Base-by-base conservation (phyloP, 148 eudicot species). In the Limonium bicolor region DNA sequence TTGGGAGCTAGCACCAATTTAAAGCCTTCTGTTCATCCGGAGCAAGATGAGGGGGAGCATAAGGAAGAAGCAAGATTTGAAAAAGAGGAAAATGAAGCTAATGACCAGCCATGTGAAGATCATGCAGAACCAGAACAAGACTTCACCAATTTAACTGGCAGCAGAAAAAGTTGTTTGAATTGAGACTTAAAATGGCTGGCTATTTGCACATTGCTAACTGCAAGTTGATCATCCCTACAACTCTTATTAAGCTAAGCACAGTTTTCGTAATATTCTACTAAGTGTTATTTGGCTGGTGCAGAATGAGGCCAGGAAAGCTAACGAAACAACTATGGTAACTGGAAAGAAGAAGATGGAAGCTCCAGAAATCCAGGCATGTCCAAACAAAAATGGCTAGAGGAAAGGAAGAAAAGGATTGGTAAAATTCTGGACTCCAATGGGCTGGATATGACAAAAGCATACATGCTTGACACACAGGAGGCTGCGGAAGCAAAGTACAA, bases 401-500 rank as follows among this genome's bases (percentile, higher is more conserved):
- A 81, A 48, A 81, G 99, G 77, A 90, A 90, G 88, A 90, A 90
- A 60, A 86, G 76, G 55, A 80, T 86, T 54, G 93, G 96, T 4
- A 82, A 56, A 61, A 77, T 90, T 62, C 59, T 90, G 19, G 95
- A 90, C 44, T 79, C 85, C 27, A 90, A 78, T 63, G 95, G 95
- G 29, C 60, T 90, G 68, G 95, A 90, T 53, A 90, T 90, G 99
- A 68, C 60, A 18, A 80, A 84, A 56, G 84, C 95, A 30, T 81
- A 66, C 61, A 90, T 90, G 99, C 74, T 90, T 16, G 99, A 85
- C 54, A 90, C 99, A 4, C 85, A 90, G 50, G 95, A 81, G 60
- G 73, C 76, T 55, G 99, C 99, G 20, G 82, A 75, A 41, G 16
- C 63, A 25, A 90, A 85, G 55, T 90, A 90, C 54, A 85, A 90